Percentiles rank a stretch among this genome's conserved stretches.
Evolutionary conservation across 805 yeast species (phyloP).

Genomic region (Kregervanrija fluxuum): DNA sequence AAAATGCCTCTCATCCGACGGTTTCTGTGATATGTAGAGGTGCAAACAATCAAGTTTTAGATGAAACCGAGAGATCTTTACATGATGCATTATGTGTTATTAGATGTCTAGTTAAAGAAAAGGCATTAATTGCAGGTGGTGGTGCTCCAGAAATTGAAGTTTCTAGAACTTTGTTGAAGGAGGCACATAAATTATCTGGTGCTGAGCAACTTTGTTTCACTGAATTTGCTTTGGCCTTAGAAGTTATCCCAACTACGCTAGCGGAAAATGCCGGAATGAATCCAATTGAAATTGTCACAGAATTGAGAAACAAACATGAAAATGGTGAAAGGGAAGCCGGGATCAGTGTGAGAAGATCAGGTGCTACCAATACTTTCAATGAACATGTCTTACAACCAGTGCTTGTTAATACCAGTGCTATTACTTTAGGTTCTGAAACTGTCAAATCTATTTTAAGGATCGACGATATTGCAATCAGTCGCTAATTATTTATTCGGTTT

Average conservation of each 20-base stretch:
- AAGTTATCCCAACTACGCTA: conserved; percentile 86
- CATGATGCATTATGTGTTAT: conserved; percentile 97
- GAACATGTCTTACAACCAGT: conserved; percentile 98
- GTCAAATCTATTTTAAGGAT: conserved; percentile 93
- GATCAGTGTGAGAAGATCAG: conserved; percentile 87
- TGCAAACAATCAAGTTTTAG: conserved; percentile 82
- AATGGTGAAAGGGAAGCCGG: conserved; percentile 92
- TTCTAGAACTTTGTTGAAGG: conserved; percentile 64
- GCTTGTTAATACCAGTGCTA: conserved; percentile 88
- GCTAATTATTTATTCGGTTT: conserved; percentile 31
- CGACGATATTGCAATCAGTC: conserved; percentile 92
- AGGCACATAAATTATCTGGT: conserved; percentile 68
- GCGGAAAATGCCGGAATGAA: conserved; percentile 95
- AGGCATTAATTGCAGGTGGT: conserved; percentile 93
- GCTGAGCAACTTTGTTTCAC: conserved; percentile 86
- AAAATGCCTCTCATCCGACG: conserved; percentile 50
- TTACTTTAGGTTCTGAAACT: conserved; percentile 91
- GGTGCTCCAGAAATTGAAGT: conserved; percentile 97
- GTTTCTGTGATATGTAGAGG: conserved; percentile 93
- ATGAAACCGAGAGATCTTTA: conserved; percentile 94
- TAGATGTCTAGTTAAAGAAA: conserved; percentile 80
- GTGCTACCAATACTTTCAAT: conserved; percentile 82
- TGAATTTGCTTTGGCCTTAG: conserved; percentile 87
- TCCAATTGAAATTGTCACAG: conserved; percentile 87
- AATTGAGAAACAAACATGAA: conserved; percentile 85